These are phyloP conservation scores for Dalechampia spathulata DNA, from an alignment of 441 rosid species.

Conservation along the genomic window DNA sequence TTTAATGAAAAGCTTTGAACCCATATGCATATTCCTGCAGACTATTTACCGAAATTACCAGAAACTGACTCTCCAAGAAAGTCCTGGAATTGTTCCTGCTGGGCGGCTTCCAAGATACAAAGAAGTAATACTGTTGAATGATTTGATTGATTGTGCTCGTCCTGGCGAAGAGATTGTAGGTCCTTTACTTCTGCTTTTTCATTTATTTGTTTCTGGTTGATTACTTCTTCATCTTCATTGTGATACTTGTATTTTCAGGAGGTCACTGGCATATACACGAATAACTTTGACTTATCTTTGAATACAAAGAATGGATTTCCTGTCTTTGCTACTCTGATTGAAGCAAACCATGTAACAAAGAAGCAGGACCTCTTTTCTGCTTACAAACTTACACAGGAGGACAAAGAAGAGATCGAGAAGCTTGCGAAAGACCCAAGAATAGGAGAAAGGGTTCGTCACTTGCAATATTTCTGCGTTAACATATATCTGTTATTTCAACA, in stretches of 20 bases:
- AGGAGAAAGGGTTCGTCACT: constrained; percentile 71
- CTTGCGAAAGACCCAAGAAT: constrained; percentile 85
- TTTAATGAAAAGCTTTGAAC: not conserved
- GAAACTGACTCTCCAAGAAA: constrained; percentile 95
- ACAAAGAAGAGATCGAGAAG: constrained; percentile 84
- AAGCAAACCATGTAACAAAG: constrained; percentile 87
- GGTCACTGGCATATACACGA: constrained; percentile 89
- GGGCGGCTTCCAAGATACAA: constrained; percentile 99
- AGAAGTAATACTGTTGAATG: constrained; percentile 90
- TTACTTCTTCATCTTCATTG: not conserved
- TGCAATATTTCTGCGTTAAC: not conserved
- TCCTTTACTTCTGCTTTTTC: constrained; percentile 17
- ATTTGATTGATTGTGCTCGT: constrained; percentile 94
- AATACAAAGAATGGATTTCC: constrained; percentile 98
- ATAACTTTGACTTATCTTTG: constrained; percentile 86
- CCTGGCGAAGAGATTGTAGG: constrained; percentile 95
- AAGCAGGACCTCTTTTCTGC: constrained; percentile 97
- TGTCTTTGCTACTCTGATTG: constrained; percentile 92
- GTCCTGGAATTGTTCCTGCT: constrained; percentile 99
- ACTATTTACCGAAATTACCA: constrained; percentile 94
- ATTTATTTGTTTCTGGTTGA: constrained; percentile 1
- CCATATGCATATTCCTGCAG: constrained; percentile 31
- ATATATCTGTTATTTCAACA: constrained; percentile 4
- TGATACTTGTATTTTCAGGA: constrained; percentile 44
- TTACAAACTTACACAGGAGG: constrained; percentile 95